Evolutionary conservation across 2,329 filamentous ascomycete species (phyloP), one percentile per base, ranked within the genome.

Genomic region (Huntiella savannae): DNA sequence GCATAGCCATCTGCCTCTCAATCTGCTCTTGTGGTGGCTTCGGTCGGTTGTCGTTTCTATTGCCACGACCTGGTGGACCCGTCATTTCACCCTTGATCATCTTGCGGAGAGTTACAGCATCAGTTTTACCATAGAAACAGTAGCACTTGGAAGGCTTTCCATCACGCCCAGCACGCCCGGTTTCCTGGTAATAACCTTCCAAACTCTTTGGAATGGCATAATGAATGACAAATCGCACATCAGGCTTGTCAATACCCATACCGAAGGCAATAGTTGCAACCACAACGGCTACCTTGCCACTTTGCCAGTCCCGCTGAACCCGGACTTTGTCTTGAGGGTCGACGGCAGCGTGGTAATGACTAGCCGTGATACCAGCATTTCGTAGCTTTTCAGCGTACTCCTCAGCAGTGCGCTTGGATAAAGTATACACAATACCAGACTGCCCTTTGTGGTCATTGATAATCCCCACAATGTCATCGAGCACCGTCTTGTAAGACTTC

Each of bases 181-280:
- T 98, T 60, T 98, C 91, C 59, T 98, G 91, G 57, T 98, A 98
- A 60, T 98, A 98, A 1, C 91, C 91, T 62, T 98, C 91, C 46
- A 98, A 66, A 55, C 85, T 95, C 62, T 98, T 96, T 1, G 91
- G 91, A 4, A 98, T 69, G 38, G 78, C 82, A 55, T 93, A 80
- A 57, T 98, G 92, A 36, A 98, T 84, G 33, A 98, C 91, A 58
- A 93, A 98, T 22, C 91, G 82, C 41, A 98, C 91, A 58, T 98
- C 82, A 1, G 87, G 75, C 60, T 98, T 98, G 65, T 98, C 91
- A 53, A 98, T 98, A n/a, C 91, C 91, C 91, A 98, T 98, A 5
- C 91, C 91, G 58, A 98, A 98, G 17, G 91, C 91, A 59, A 98
- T 96, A 0, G 91, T 98, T 15, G 91, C 92, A 43, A 98, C 91